A percentile compares a stretch with the other conserved stretches of the same genome.
phyloP scores from a whole-genome alignment of 2,329 filamentous ascomycete species.

The Periconia sp. region DNA sequence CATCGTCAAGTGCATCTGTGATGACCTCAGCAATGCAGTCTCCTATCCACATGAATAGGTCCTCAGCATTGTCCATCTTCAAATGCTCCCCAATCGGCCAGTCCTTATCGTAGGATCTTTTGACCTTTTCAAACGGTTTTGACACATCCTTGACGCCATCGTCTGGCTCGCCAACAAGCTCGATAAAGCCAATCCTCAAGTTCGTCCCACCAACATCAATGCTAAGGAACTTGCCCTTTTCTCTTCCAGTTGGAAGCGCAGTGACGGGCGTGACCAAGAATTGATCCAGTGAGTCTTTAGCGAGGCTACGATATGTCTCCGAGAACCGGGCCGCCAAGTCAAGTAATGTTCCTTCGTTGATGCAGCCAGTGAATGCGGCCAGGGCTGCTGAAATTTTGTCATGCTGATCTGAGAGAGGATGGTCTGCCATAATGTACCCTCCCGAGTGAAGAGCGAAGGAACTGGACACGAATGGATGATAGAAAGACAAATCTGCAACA shows the following conservation, averaged over 20 bases:
- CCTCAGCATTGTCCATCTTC: constrained; percentile 75
- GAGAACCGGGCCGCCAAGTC: constrained; percentile 43
- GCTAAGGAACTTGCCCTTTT: constrained; percentile 64
- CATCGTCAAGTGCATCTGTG: constrained; percentile 57
- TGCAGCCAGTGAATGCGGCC: constrained; percentile 38
- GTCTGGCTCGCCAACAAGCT: constrained; percentile 59
- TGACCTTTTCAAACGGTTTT: constrained; percentile 50
- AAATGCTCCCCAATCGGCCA: constrained; percentile 78
- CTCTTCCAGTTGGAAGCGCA: constrained; percentile 59
- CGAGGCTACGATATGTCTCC: constrained; percentile 41
- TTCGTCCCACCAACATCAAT: constrained; percentile 69
- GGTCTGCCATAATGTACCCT: constrained; percentile 21
- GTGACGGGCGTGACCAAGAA: constrained; percentile 50
- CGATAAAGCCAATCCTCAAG: constrained; percentile 70
- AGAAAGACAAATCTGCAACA: background rate
- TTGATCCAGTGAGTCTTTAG: constrained; percentile 44
- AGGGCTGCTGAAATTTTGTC: constrained; percentile 23
- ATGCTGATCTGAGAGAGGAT: constrained; percentile 5
- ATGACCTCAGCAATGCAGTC: constrained; percentile 77
- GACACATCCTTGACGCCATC: constrained; percentile 31
- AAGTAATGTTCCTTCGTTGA: constrained; percentile 39
- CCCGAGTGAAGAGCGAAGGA: background rate
- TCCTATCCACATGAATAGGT: constrained; percentile 83
- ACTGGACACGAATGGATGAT: background rate
- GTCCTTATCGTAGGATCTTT: constrained; percentile 68